These are phyloP conservation scores for Xerocomus spinulosus DNA, from an alignment of 768 basidiomycete species.

Conservation along the genomic window DNA sequence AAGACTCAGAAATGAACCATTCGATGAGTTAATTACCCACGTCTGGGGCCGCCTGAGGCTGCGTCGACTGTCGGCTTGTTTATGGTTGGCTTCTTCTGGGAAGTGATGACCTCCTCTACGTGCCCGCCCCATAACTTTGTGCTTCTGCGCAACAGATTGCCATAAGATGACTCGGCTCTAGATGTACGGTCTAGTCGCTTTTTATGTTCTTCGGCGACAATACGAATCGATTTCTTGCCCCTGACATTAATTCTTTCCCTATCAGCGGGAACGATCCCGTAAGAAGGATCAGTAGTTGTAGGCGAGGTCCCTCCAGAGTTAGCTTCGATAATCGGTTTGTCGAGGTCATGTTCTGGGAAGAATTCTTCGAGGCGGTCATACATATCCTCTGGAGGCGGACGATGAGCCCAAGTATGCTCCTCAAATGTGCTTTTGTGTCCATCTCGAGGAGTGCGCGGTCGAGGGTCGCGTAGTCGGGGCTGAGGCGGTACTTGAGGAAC, in stretches of 20 bases:
- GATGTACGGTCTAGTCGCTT: slow-evolving; percentile 68
- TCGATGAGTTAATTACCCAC: slow-evolving; percentile 42
- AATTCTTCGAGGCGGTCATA: slow-evolving; percentile 90
- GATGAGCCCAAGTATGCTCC: slow-evolving; percentile 80
- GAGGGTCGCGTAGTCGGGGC: slow-evolving; percentile 13
- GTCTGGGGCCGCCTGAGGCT: slow-evolving; percentile 57
- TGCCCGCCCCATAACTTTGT: slow-evolving; percentile 95
- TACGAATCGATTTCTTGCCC: slow-evolving; percentile 87
- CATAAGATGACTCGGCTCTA: slow-evolving; percentile 49
- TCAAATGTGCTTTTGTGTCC: slow-evolving; percentile 49
- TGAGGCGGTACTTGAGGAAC: slow-evolving; percentile 12
- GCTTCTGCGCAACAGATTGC: slow-evolving; percentile 65
- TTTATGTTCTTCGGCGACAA: slow-evolving; percentile 87
- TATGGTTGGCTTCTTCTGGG: slow-evolving; percentile 49
- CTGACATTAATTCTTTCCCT: slow-evolving; percentile 42
- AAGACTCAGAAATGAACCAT: slow-evolving; percentile 16
- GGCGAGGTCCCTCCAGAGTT: slow-evolving; percentile 77
- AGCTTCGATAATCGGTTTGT: slow-evolving; percentile 91
- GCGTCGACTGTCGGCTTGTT: slow-evolving; percentile 50
- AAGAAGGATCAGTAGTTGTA: slow-evolving; percentile 50
- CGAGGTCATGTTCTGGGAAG: slow-evolving; percentile 95
- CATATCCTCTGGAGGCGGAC: slow-evolving; percentile 88
- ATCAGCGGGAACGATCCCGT: slow-evolving; percentile 34
- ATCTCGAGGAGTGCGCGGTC: slow-evolving; percentile 28
- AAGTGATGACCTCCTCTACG: slow-evolving; percentile 88